A percentile compares a stretch with the other conserved stretches of the same genome.
These are phyloP conservation scores for Naganishia sp. DNA, from an alignment of 1,284 basidiomycete species.

Conservation along the genomic window DNA sequence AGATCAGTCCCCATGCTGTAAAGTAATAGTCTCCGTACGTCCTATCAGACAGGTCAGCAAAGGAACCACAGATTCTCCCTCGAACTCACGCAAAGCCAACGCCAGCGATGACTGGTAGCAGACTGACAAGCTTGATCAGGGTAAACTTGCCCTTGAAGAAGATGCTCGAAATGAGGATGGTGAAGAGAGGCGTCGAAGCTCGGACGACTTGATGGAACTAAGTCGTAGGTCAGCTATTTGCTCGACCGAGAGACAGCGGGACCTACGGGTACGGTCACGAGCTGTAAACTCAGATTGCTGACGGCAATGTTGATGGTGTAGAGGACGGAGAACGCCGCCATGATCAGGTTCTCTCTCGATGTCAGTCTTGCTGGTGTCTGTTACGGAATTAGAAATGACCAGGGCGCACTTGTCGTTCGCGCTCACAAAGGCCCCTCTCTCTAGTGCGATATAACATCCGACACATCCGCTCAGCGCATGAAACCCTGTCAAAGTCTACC, in stretches of 20 bases:
- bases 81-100: constrained; percentile 83
- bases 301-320: constrained; percentile 92
- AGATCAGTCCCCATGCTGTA: constrained; percentile 73
- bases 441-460: constrained; percentile 71
- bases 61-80: background rate
- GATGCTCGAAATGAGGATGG: constrained; percentile 68
- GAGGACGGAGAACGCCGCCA: constrained; percentile 76
- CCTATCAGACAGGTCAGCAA: constrained; percentile 51
- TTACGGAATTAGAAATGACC: background rate
- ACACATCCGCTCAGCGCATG: constrained; percentile 79
- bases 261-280: constrained; percentile 87
- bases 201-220: constrained; percentile 94
- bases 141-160: constrained; percentile 54
- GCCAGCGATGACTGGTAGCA: constrained; percentile 84
- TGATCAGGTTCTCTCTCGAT: constrained; percentile 62
- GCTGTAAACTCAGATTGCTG: constrained; percentile 79
- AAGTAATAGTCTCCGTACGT: constrained; percentile 91
- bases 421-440: constrained; percentile 62
- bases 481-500: constrained; percentile 71
- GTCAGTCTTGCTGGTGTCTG: constrained; percentile 62
- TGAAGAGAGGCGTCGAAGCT: constrained; percentile 88
- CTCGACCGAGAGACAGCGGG: background rate
- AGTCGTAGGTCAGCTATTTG: background rate
- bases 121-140: constrained; percentile 64
- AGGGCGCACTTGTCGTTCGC: background rate